phyloP scores from a whole-genome alignment of 495 filamentous ascomycete genomes.

The Aspergillus indologenus region DNA sequence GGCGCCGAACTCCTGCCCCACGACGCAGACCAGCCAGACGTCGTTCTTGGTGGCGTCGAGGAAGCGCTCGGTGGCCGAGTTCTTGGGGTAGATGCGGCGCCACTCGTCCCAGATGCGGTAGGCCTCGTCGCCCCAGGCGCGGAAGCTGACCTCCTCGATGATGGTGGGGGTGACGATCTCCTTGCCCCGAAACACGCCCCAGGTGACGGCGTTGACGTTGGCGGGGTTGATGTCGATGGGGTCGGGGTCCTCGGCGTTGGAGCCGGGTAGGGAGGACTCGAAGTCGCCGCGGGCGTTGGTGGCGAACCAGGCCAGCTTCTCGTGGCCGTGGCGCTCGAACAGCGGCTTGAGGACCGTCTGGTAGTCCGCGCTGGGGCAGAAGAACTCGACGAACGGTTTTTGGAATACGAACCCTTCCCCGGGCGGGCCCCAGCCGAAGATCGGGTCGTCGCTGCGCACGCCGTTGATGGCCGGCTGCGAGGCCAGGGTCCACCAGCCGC shows the following conservation, averaged over 20 bases:
- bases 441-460: slow-evolving; percentile 65
- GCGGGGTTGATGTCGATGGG: slow-evolving; percentile 42
- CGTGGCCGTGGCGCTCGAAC: slow-evolving; percentile 55
- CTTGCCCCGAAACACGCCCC: slow-evolving; percentile 93
- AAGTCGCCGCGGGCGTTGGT: slow-evolving; percentile 70
- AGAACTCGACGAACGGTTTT: slow-evolving; percentile 97
- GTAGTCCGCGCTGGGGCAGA: slow-evolving; percentile 73
- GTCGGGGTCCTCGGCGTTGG: slow-evolving; percentile 33
- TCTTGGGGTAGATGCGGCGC: slow-evolving; percentile 74
- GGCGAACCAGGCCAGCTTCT: slow-evolving; percentile 80
- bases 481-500: slow-evolving; percentile 92
- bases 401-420: slow-evolving; percentile 92
- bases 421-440: slow-evolving; percentile 91
- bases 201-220: slow-evolving; percentile 89
- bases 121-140: slow-evolving; percentile 93
- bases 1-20: slow-evolving; percentile 73
- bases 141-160: slow-evolving; percentile 93
- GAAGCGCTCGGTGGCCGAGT: slow-evolving; percentile 63
- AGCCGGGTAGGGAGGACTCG: slow-evolving; percentile 53
- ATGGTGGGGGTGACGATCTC: slow-evolving; percentile 98
- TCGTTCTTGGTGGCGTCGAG: slow-evolving; percentile 64
- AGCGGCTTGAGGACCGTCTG: slow-evolving; percentile 52
- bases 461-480: slow-evolving; percentile 96
- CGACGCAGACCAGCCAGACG: slow-evolving; percentile 85
- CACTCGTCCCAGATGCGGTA: slow-evolving; percentile 95